Evolutionary conservation across 164 flowering plant species (phyloP), one percentile per base, ranked within the genome.

Genomic region (Vitis rotundifolia): DNA sequence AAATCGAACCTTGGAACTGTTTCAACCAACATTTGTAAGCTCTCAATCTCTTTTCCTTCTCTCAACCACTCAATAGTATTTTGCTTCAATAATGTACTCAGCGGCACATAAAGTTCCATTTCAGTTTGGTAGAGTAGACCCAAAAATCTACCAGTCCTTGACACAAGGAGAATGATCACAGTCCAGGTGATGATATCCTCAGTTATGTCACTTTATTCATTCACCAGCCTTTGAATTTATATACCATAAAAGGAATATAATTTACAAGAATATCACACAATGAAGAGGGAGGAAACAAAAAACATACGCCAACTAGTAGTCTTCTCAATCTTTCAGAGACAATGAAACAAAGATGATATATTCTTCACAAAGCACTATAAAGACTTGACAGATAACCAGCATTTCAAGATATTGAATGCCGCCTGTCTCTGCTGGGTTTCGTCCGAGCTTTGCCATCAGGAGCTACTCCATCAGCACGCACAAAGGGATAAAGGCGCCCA

Each of bases 331-430:
- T 73, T 22, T 26, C 5, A 55, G 10, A 68, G 66, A 54, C 28
- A 48, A 67, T 72, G 48, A 50, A 71, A 75, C 13, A 70, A 54
- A 50, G 9, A 65, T 19, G 61, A 9, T 64, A 56, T 22, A 66
- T 16, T 31, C 59, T 44, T 37, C 62, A 66, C 52, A 51, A 52
- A 50, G 3, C 16, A 26, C 48, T 31, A 13, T 64, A 1, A 59
- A 51, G 49, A 61, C 47, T 12, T 3, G 62, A 53, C 14, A 66
- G 61, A 60, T 47, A 49, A 63, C 9, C 28, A 50, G 62, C 67
- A 67, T 67, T n/a, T 88, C 78, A 93, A 51, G 99, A 93, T 63
- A 95, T 84, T 44, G 99, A 95, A 80, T 91, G 95, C 31, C 99
- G 76, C 68, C 97, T 71, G 73, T 86, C 83, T 78, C 75, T 93